These are phyloP conservation scores for Sistotremastrum suecicum DNA, from an alignment of 768 basidiomycete genomes.

Conservation along the genomic window DNA sequence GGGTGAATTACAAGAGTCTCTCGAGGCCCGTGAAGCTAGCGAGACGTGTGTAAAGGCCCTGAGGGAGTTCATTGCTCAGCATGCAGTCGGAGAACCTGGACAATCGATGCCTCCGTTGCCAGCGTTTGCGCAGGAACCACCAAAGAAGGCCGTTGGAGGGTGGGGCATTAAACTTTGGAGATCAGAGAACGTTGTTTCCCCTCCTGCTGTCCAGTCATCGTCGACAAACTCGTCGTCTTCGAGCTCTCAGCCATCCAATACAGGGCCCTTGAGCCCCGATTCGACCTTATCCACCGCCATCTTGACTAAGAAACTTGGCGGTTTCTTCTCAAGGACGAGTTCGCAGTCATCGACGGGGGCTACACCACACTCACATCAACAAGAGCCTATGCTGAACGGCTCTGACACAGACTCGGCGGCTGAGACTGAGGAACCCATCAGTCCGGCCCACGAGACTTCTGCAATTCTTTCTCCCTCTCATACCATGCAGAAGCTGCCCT, in stretches of 20 bases:
- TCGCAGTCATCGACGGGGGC: slow-evolving; percentile 30
- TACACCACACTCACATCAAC: slow-evolving; percentile 12
- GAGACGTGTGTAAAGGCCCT: slow-evolving; percentile 75
- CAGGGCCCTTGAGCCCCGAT: slow-evolving; percentile 14
- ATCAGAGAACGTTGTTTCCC: slow-evolving; percentile 13
- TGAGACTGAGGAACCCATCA: slow-evolving; percentile 37
- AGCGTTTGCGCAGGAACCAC: slow-evolving; percentile 5
- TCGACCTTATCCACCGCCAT: slow-evolving; percentile 24
- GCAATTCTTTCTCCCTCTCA: too few species aligned
- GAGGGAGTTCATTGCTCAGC: slow-evolving; percentile 68
- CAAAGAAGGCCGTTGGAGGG: slow-evolving; percentile 22
- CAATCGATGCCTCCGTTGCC: background rate
- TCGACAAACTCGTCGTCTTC: slow-evolving; percentile 14
- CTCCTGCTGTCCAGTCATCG: slow-evolving; percentile 6
- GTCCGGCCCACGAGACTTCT: slow-evolving; percentile 19
- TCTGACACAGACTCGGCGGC: slow-evolving; percentile 44
- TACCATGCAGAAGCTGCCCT: too few species aligned
- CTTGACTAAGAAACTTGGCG: slow-evolving; percentile 52
- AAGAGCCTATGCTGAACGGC: slow-evolving; percentile 31
- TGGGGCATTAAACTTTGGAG: slow-evolving; percentile 70
- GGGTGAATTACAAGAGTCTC: slow-evolving; percentile 58
- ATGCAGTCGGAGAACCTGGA: slow-evolving; percentile 39
- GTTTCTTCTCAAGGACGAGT: slow-evolving; percentile 51
- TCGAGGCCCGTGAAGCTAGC: slow-evolving; percentile 77
- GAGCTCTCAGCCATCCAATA: slow-evolving; percentile 13